Conservation (phyloP, 495 filamentous ascomycete species). For the Emericellopsis terricola region DNA sequence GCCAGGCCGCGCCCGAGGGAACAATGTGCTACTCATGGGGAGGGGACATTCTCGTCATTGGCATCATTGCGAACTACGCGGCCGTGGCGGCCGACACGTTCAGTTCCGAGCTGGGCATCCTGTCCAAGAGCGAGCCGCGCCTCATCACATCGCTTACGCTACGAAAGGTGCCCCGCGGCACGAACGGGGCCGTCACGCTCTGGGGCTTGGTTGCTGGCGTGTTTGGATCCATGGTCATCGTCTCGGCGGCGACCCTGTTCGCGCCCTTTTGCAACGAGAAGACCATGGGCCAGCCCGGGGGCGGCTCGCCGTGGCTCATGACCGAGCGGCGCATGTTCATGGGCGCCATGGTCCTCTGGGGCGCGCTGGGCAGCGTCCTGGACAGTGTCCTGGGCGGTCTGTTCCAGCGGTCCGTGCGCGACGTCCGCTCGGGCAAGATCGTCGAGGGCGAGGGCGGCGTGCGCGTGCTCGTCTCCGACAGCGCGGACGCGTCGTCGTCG, state of each 20-base stretch:
- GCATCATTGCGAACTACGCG: constrained; percentile 64
- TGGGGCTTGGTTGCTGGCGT: constrained; percentile 56
- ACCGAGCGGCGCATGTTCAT: constrained; percentile 36
- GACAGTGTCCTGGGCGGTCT: constrained; percentile 77
- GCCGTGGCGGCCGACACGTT: constrained; percentile 87
- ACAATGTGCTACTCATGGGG: constrained; percentile 29
- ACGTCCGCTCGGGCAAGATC: constrained; percentile 65
- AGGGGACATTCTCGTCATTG: constrained; percentile 36
- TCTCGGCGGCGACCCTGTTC: constrained; percentile 40
- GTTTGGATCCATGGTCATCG: constrained; percentile 55
- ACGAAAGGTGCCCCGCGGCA: constrained; percentile 65
- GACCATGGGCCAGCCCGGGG: constrained; percentile 14
- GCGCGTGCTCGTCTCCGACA: constrained; percentile 39
- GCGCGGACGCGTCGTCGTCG: constrained; percentile 1
- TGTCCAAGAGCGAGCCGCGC: constrained; percentile 54
- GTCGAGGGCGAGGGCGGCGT: constrained; percentile 74
- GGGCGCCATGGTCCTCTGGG: constrained; percentile 46
- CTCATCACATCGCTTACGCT: constrained; percentile 72
- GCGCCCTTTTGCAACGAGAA: constrained; percentile 46
- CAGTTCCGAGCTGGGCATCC: constrained; percentile 86
- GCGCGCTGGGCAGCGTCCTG: constrained; percentile 58
- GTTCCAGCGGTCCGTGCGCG: constrained; percentile 74
- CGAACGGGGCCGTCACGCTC: constrained; percentile 77
- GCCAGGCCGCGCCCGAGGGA: constrained; percentile 8
- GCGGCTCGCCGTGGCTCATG: constrained; percentile 22